These are phyloP conservation scores for Talaromyces sp. DNA, from an alignment of 2,329 filamentous ascomycete species.

Conservation along the genomic window DNA sequence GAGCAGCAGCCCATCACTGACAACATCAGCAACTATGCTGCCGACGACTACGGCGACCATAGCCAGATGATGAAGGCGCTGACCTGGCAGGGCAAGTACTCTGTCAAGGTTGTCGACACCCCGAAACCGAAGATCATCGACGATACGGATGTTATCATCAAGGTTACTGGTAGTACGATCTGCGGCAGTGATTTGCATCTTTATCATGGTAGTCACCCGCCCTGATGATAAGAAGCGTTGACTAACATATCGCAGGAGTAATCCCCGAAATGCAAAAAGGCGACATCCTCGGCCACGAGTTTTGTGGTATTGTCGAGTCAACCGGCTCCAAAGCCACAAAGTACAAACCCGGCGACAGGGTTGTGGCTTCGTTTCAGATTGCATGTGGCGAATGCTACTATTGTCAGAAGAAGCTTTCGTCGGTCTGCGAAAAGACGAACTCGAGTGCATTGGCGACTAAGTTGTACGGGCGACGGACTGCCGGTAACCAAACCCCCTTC, in stretches of 20 bases:
- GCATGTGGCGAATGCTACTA: conserved; percentile 67
- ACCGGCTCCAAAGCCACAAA: conserved; percentile 57
- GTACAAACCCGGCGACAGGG: conserved; percentile 62
- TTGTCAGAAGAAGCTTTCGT: conserved; percentile 75
- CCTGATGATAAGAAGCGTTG: background rate
- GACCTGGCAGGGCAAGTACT: conserved; percentile 79
- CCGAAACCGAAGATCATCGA: conserved; percentile 72
- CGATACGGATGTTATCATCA: conserved; percentile 73
- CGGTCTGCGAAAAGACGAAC: conserved; percentile 78
- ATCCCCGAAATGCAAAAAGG: conserved; percentile 62
- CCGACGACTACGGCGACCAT: conserved; percentile 54
- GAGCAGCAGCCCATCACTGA: conserved; percentile 65
- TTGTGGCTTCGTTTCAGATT: conserved; percentile 86
- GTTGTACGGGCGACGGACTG: conserved; percentile 76
- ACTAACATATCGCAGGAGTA: conserved; percentile 31
- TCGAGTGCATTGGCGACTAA: conserved; percentile 67
- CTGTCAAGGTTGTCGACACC: conserved; percentile 66
- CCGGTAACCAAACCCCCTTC: conserved; percentile 53
- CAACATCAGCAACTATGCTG: conserved; percentile 66
- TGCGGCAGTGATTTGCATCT: conserved; percentile 62
- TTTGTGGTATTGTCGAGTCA: conserved; percentile 53
- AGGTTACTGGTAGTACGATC: conserved; percentile 66
- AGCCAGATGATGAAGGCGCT: conserved; percentile 71
- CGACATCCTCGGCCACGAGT: conserved; percentile 65
- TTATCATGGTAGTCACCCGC: conserved; percentile 34